Evolutionary conservation across 2,329 filamentous ascomycete species (phyloP).

Genomic region (Hypoxylon sp.): DNA sequence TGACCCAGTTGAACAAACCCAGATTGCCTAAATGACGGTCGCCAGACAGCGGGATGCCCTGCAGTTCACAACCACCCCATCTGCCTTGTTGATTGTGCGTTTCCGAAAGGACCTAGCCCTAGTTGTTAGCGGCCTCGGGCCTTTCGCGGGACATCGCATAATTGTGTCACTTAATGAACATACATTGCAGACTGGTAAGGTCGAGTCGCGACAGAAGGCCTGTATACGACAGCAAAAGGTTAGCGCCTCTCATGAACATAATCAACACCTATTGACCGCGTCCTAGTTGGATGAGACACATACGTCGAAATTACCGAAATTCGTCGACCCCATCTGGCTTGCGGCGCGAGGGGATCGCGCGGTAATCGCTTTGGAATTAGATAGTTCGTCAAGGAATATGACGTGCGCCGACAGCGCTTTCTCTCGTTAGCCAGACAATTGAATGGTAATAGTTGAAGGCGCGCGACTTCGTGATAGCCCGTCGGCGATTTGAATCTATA

Average conservation of each 20-base stretch:
- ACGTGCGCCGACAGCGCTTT: constrained; percentile 24
- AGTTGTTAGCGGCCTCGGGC: constrained; percentile 37
- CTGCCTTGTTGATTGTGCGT: constrained; percentile 71
- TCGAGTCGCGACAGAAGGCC: constrained; percentile 88
- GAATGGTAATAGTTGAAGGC: constrained; percentile 16
- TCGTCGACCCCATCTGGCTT: constrained; percentile 70
- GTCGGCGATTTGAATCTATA: constrained; percentile 9
- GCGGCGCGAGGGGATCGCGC: constrained; percentile 49
- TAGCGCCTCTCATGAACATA: constrained; percentile 29
- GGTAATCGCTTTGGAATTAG: constrained; percentile 21
- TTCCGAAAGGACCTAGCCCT: constrained; percentile 73
- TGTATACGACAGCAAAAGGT: constrained; percentile 58
- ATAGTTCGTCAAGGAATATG: constrained; percentile 12
- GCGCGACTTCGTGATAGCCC: constrained; percentile 11
- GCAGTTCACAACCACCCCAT: constrained; percentile 80
- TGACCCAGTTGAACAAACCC: constrained; percentile 67
- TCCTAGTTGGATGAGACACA: constrained; percentile 43
- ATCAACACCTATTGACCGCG: constrained; percentile 1
- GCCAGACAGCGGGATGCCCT: constrained; percentile 79
- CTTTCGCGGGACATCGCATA: constrained; percentile 19
- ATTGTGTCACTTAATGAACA: constrained; percentile 55
- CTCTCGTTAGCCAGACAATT: constrained; percentile 18
- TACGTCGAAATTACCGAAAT: constrained; percentile 74
- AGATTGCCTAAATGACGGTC: constrained; percentile 83
- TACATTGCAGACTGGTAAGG: constrained; percentile 88